phyloP scores from a whole-genome alignment of 495 filamentous ascomycete genomes.

The Collariella sp. region DNA sequence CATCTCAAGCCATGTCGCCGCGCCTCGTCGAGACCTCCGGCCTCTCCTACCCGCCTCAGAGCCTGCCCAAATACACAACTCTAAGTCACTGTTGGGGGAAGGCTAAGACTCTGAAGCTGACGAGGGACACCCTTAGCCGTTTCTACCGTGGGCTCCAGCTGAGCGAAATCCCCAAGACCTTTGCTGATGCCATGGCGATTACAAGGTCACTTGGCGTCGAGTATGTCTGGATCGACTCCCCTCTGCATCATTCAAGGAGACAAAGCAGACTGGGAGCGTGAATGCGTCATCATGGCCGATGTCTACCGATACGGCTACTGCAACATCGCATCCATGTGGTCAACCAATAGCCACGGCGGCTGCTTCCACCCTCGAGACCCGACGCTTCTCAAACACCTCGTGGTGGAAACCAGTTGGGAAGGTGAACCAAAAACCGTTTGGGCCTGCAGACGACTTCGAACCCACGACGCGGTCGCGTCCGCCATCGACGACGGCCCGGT shows the following conservation, averaged over 20 bases:
- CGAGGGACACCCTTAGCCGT: not conserved
- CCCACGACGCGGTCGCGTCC: too few species aligned
- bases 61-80: not conserved
- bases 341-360: not conserved
- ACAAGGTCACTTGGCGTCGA: constrained; percentile 8
- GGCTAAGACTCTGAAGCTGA: not conserved
- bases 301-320: not conserved
- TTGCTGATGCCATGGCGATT: constrained; percentile 17
- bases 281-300: not conserved
- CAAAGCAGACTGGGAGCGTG: not conserved
- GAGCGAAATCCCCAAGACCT: not conserved
- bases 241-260: constrained; percentile 20
- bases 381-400: not conserved
- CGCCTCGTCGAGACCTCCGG: not conserved
- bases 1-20: not conserved
- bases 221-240: constrained; percentile 21
- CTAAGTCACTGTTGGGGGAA: not conserved
- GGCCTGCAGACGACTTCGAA: not conserved
- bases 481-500: not conserved
- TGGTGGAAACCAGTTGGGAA: not conserved
- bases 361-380: not conserved
- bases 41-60: not conserved
- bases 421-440: not conserved
- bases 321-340: not conserved
- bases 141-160: not conserved